phyloP scores from a whole-genome alignment of 139 green algal species.

The Coccomyxa sp. region DNA sequence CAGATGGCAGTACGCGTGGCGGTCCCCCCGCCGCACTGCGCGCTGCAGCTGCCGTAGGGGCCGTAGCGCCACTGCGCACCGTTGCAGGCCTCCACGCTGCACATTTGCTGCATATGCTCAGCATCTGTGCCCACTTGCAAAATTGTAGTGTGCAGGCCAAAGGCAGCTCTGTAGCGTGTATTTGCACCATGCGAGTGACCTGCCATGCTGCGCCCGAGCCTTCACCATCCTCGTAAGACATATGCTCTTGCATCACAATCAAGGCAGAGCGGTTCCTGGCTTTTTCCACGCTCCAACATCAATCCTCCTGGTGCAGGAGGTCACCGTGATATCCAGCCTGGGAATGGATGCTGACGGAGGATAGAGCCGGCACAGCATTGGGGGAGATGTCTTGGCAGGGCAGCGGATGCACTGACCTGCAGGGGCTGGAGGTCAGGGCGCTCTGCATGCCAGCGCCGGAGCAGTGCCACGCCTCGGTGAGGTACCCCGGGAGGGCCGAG shows the following conservation, averaged over 20 bases:
- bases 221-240: neutral
- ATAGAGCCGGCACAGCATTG: neutral
- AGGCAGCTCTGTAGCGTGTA: neutral
- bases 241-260: neutral
- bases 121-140: neutral
- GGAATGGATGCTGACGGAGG: neutral
- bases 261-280: too few relatives aligned
- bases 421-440: neutral
- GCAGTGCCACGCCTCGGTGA: conserved; percentile 14
- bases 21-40: conserved; percentile 26
- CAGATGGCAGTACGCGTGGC: conserved; percentile 18
- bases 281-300: too few relatives aligned
- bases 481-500: neutral
- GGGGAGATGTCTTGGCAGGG: neutral
- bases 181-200: neutral
- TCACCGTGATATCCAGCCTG: too few relatives aligned
- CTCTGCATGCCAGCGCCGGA: neutral
- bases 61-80: conserved; percentile 18
- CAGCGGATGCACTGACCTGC: neutral
- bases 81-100: neutral
- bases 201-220: too few relatives aligned
- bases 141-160: neutral
- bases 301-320: too few relatives aligned
- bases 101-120: neutral
- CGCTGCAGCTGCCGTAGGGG: conserved; percentile 27